These are phyloP conservation scores for Tylopilus sp. DNA, from an alignment of 1,284 basidiomycete genomes.

Conservation along the genomic window DNA sequence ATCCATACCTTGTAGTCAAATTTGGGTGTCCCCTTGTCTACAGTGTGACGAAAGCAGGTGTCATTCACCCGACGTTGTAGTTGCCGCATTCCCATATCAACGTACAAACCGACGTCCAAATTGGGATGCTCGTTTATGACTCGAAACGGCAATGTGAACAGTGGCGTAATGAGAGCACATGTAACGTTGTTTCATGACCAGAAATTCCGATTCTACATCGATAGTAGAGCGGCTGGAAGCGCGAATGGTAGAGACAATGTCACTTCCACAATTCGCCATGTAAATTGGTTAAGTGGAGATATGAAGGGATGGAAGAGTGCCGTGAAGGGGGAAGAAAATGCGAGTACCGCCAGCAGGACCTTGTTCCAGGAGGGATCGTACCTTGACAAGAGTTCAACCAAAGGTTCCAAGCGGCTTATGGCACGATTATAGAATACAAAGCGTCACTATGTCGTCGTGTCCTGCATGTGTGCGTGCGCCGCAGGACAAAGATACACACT, in stretches of 20 bases:
- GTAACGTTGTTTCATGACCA: conserved; percentile 20
- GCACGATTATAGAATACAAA: conserved; percentile 17
- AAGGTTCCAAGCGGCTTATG: conserved; percentile 5
- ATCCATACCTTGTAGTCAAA: conserved; percentile 27
- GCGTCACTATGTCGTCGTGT: conserved; percentile 6
- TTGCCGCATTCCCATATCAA: conserved; percentile 24
- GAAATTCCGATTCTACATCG: conserved; percentile 4
- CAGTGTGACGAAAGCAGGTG: conserved; percentile 10
- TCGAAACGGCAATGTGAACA: conserved; percentile 15
- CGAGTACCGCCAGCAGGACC: background rate
- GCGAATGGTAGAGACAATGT: background rate
- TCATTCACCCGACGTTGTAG: conserved; percentile 8
- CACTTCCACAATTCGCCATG: background rate
- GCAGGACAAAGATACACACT: background rate
- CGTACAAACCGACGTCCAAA: conserved; percentile 27
- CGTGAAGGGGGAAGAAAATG: background rate
- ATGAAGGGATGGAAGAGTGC: background rate
- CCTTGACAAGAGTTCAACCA: background rate
- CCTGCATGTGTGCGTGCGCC: background rate
- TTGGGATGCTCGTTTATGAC: conserved; percentile 25
- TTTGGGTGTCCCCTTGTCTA: conserved; percentile 40
- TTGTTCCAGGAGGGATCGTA: background rate
- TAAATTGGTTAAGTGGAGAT: background rate
- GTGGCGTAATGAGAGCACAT: conserved; percentile 16
- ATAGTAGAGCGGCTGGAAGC: conserved; percentile 17